These are phyloP conservation scores for Suillus ampliporus DNA, from an alignment of 768 basidiomycete genomes.

Conservation along the genomic window DNA sequence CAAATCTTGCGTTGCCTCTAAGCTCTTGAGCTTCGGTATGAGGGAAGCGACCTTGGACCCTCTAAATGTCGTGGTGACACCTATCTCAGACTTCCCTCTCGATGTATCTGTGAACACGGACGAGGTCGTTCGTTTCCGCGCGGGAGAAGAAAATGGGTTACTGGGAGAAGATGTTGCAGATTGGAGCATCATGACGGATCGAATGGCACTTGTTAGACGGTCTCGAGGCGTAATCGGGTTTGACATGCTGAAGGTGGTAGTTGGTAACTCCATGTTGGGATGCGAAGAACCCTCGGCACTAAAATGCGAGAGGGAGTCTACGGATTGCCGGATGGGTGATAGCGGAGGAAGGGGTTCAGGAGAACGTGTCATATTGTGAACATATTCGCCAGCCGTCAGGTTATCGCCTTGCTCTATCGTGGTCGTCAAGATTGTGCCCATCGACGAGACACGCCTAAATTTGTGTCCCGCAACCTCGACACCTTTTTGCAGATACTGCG, in stretches of 20 bases:
- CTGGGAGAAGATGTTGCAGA: conserved; percentile 22
- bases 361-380: conserved; percentile 2
- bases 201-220: conserved; percentile 43
- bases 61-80: conserved; percentile 39
- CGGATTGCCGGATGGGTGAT: conserved; percentile 11
- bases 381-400: background rate
- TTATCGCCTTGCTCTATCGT: conserved; percentile 13
- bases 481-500: conserved; percentile 7
- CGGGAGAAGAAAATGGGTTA: conserved; percentile 22
- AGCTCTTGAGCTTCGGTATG: conserved; percentile 57
- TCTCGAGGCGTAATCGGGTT: conserved; percentile 13
- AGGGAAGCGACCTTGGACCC: conserved; percentile 61
- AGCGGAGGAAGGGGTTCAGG: conserved; percentile 12
- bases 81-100: background rate
- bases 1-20: conserved; percentile 64
- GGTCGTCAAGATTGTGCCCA: conserved; percentile 8
- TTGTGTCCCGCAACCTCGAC: conserved; percentile 10
- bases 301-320: conserved; percentile 1
- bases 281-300: background rate
- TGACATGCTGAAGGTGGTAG: background rate
- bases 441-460: conserved; percentile 8
- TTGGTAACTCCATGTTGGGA: background rate
- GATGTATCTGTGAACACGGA: conserved; percentile 26
- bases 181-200: conserved; percentile 44
- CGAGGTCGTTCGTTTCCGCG: conserved; percentile 44